phyloP scores from a whole-genome alignment of 441 rosid genomes.

The Erodium moschatum region DNA sequence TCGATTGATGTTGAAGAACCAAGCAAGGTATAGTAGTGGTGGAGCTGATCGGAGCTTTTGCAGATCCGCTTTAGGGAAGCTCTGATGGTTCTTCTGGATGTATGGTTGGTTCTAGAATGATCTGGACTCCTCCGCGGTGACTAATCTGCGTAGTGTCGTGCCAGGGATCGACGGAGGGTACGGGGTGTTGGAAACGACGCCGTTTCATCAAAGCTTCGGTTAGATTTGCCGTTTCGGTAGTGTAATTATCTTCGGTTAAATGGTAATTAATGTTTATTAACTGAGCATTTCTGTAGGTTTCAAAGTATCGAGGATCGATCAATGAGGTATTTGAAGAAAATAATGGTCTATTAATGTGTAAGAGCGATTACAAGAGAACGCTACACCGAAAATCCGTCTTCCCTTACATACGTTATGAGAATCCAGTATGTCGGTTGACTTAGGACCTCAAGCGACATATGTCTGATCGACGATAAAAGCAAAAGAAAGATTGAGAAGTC shows the following conservation, averaged over 20 bases:
- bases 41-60: neutral
- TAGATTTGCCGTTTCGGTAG: neutral
- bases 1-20: neutral
- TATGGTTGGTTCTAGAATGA: neutral
- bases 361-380: too few relatives aligned
- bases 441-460: too few relatives aligned
- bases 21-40: neutral
- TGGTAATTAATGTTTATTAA: neutral
- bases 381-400: too few relatives aligned
- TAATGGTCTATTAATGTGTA: too few relatives aligned
- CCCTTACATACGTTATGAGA: too few relatives aligned
- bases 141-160: neutral
- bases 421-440: too few relatives aligned
- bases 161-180: conserved; percentile 2
- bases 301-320: too few relatives aligned
- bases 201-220: neutral
- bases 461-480: too few relatives aligned
- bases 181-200: neutral
- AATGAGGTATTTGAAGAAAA: too few relatives aligned
- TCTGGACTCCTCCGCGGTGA: neutral
- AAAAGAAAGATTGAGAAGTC: too few relatives aligned
- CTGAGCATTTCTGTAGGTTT: too few relatives aligned
- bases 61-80: conserved; percentile 1
- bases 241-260: neutral
- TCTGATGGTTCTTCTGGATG: neutral